Conservation (phyloP, 2,329 filamentous ascomycete genomes). For the Ascochyta fabae region DNA sequence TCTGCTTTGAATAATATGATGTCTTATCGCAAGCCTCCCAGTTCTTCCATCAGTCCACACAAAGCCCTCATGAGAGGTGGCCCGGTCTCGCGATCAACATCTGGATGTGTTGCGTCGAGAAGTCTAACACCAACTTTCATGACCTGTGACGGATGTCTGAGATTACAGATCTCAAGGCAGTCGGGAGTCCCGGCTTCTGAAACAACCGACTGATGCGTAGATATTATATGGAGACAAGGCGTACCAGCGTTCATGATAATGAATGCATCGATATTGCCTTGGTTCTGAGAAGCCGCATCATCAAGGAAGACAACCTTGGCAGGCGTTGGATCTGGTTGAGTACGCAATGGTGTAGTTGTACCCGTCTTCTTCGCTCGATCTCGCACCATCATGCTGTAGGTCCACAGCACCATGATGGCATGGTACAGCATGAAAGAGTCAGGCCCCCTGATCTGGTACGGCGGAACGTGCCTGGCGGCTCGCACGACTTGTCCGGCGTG, state of each 20-base stretch:
- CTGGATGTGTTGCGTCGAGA: conserved; percentile 26
- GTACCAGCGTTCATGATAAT: conserved; percentile 14
- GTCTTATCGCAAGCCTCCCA: conserved; percentile 6
- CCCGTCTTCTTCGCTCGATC: conserved; percentile 25
- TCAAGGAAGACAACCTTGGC: conserved; percentile 16
- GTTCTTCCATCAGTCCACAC: conserved; percentile 27
- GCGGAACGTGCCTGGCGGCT: too few species aligned
- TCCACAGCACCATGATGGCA: too few species aligned
- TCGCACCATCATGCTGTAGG: conserved; percentile 13
- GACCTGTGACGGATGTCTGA: conserved; percentile 23
- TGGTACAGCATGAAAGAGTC: too few species aligned
- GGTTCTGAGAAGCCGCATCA: conserved; percentile 9
- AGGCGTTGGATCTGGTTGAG: background rate
- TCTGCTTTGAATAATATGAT: background rate
- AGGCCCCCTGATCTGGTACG: too few species aligned
- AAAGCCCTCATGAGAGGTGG: conserved; percentile 26
- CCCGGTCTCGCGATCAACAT: conserved; percentile 21
- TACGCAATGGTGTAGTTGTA: conserved; percentile 10
- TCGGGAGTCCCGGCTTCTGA: background rate
- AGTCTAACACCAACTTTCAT: conserved; percentile 27
- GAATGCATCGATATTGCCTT: conserved; percentile 20
- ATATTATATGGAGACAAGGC: conserved; percentile 19
- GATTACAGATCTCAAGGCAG: conserved; percentile 14
- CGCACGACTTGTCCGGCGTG: too few species aligned
- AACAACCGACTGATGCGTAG: background rate